A percentile compares a stretch with the other conserved stretches of the same genome.
phyloP scores from a whole-genome alignment of 2,329 filamentous ascomycete genomes.

The Paecilomyces dactylethromorphus region DNA sequence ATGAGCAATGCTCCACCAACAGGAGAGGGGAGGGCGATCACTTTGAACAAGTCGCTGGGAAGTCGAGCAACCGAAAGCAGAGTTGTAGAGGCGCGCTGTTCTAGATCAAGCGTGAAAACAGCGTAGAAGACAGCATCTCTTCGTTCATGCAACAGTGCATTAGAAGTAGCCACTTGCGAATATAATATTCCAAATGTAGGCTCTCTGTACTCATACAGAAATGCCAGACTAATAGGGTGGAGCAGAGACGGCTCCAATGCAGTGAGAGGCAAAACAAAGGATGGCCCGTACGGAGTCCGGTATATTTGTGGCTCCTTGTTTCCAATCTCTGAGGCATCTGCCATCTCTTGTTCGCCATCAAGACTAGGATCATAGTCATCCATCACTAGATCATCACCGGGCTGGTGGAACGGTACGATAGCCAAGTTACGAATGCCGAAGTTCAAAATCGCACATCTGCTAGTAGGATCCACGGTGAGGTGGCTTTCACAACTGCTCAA shows the following conservation, averaged over 20 bases:
- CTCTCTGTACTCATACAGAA: slow-evolving; percentile 94
- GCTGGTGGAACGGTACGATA: slow-evolving; percentile 85
- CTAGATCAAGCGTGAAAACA: slow-evolving; percentile 89
- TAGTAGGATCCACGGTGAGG: slow-evolving; percentile 81
- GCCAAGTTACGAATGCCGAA: slow-evolving; percentile 86
- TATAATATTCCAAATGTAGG: slow-evolving; percentile 94
- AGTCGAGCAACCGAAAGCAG: slow-evolving; percentile 79
- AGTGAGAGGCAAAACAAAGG: slow-evolving; percentile 87
- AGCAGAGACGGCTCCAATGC: slow-evolving; percentile 80
- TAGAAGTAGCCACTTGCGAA: slow-evolving; percentile 66
- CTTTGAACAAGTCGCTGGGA: slow-evolving; percentile 77
- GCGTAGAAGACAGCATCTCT: slow-evolving; percentile 85
- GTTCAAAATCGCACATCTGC: slow-evolving; percentile 87
- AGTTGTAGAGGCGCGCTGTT: slow-evolving; percentile 87
- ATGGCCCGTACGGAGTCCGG: slow-evolving; percentile 72
- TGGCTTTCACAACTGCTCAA: slow-evolving; percentile 72
- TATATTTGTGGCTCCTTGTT: slow-evolving; percentile 29
- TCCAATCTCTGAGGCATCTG: slow-evolving; percentile 18
- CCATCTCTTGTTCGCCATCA: slow-evolving; percentile 53
- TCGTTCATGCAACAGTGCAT: slow-evolving; percentile 64
- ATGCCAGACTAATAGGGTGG: slow-evolving; percentile 84
- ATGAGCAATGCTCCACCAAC: slow-evolving; percentile 84
- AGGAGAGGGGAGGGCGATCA: slow-evolving; percentile 75
- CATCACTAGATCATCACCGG: slow-evolving; percentile 81
- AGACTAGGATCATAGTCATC: slow-evolving; percentile 83